Conservation (phyloP, 2,329 filamentous ascomycete genomes). For the Rutstroemia sp. region DNA sequence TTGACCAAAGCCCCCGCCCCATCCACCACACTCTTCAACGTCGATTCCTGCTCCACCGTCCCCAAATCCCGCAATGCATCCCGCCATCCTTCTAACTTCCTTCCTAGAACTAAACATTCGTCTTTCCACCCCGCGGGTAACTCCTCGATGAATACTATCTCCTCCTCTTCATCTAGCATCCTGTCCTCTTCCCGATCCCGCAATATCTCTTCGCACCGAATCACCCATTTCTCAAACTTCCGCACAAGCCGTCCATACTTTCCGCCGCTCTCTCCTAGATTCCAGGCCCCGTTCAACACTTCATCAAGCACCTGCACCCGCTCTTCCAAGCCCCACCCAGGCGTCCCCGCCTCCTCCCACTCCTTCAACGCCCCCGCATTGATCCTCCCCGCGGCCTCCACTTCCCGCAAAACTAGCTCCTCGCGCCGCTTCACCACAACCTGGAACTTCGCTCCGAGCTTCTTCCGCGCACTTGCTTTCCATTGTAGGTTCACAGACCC, state of each 20-base stretch:
- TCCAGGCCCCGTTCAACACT: slow-evolving; percentile 50
- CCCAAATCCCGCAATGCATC: slow-evolving; percentile 41
- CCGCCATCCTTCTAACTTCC: slow-evolving; percentile 49
- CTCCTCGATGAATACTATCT: slow-evolving; percentile 43
- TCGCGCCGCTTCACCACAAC: slow-evolving; percentile 30
- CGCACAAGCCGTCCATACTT: slow-evolving; percentile 47
- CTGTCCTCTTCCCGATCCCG: slow-evolving; percentile 32
- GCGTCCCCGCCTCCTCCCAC: slow-evolving; percentile 36
- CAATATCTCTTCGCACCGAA: slow-evolving; percentile 39
- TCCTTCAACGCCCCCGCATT: slow-evolving; percentile 45
- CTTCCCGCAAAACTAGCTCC: slow-evolving; percentile 34
- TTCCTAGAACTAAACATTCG: slow-evolving; percentile 44
- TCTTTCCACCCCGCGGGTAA: slow-evolving; percentile 52
- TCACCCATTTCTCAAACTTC: slow-evolving; percentile 54
- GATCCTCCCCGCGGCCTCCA: slow-evolving; percentile 40
- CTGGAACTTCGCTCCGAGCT: slow-evolving; percentile 40
- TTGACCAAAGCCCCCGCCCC: slow-evolving; percentile 42
- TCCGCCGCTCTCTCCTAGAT: slow-evolving; percentile 46
- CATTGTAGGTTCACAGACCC: slow-evolving; percentile 40
- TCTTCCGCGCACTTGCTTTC: slow-evolving; percentile 46
- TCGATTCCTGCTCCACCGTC: slow-evolving; percentile 28
- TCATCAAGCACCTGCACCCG: slow-evolving; percentile 51
- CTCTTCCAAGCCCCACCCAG: slow-evolving; percentile 40
- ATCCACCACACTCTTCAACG: slow-evolving; percentile 41
- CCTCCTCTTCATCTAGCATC: slow-evolving; percentile 25